Conservation (phyloP, 352 stramenopile species). For the Phytophthora ramorum region DNA sequence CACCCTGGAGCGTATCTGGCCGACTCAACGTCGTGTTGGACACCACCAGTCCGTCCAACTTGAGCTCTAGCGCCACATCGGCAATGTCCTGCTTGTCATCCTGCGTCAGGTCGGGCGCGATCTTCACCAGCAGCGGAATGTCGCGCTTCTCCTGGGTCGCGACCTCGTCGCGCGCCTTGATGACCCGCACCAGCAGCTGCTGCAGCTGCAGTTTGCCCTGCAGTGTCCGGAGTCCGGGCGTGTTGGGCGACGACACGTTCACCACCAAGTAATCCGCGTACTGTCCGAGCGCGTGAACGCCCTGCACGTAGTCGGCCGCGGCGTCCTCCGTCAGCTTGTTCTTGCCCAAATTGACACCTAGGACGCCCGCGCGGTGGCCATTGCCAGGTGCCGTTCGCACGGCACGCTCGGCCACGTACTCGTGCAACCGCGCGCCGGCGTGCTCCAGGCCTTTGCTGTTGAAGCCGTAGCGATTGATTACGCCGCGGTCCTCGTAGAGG, state of each 20-base stretch:
- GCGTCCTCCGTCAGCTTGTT: constrained; percentile 94
- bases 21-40: constrained; percentile 97
- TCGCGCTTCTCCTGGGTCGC: constrained; percentile 56
- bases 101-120: constrained; percentile 95
- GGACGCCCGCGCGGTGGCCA: constrained; percentile 73
- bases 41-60: constrained; percentile 96
- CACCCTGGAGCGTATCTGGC: constrained; percentile 79
- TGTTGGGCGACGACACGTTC: constrained; percentile 98
- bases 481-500: constrained; percentile 92
- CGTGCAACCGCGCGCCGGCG: constrained; percentile 75
- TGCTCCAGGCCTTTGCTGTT: constrained; percentile 93
- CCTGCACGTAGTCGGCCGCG: constrained; percentile 90
- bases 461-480: constrained; percentile 99
- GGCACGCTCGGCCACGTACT: constrained; percentile 55
- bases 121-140: constrained; percentile 97
- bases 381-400: constrained; percentile 27
- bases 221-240: constrained; percentile 83
- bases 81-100: constrained; percentile 97
- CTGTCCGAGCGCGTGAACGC: constrained; percentile 91
- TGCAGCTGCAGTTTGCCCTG: constrained; percentile 87
- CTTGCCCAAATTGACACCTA: constrained; percentile 98
- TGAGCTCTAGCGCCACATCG: constrained; percentile 82
- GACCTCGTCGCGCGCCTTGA: constrained; percentile 73
- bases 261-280: constrained; percentile 98
- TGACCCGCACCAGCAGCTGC: constrained; percentile 73